A percentile compares a stretch with the other conserved stretches of the same genome.
These are phyloP conservation scores for Corchorus olitorius DNA, from an alignment of 345 rosid genomes.

Conservation along the genomic window DNA sequence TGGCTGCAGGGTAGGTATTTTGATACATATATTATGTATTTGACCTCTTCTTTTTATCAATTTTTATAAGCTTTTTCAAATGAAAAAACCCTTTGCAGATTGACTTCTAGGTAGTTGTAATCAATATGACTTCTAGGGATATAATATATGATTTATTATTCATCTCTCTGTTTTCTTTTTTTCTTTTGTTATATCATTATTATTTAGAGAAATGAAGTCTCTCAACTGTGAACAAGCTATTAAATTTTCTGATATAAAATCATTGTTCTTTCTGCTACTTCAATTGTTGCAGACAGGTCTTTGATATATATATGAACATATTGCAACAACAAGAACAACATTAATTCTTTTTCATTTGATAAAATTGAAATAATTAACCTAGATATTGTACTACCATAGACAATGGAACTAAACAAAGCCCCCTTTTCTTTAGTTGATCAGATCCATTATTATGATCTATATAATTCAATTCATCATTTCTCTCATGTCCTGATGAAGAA, in stretches of 20 bases:
- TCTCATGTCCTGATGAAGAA: slow-evolving; percentile 8
- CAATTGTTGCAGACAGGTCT: not conserved
- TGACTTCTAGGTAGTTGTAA: slow-evolving; percentile 7
- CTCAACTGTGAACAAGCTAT: not conserved
- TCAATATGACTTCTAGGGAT: too few species aligned
- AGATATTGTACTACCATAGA: slow-evolving; percentile 39
- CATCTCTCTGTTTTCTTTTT: too few species aligned
- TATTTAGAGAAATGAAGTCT: too few species aligned
- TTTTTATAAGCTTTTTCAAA: not conserved
- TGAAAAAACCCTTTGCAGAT: not conserved
- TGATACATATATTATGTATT: not conserved
- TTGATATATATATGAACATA: not conserved
- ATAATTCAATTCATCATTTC: slow-evolving; percentile 27
- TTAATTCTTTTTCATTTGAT: not conserved
- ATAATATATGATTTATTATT: too few species aligned
- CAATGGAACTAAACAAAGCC: slow-evolving; percentile 58
- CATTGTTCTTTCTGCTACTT: not conserved
- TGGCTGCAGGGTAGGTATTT: not conserved
- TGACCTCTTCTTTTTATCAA: not conserved
- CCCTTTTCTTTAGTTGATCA: slow-evolving; percentile 47
- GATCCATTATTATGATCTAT: not conserved
- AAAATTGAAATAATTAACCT: slow-evolving; percentile 31
- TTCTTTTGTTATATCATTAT: too few species aligned
- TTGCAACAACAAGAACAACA: not conserved
- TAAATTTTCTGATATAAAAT: not conserved